Conservation (phyloP, 768 basidiomycete genomes). For the Suillus occidentalis region DNA sequence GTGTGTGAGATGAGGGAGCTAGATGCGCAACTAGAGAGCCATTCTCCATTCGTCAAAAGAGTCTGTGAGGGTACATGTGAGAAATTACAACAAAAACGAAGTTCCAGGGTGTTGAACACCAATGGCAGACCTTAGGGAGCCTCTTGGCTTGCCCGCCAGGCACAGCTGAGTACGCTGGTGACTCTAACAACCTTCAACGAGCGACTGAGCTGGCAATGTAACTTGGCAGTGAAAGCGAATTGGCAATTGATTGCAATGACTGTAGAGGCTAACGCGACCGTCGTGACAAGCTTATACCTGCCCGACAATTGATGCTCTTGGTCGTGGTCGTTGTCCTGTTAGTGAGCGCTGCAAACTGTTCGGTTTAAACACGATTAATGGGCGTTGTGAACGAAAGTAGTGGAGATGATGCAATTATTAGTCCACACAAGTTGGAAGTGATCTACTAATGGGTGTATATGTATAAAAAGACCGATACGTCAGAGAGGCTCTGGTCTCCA, state of each 20-base stretch:
- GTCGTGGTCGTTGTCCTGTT: background rate
- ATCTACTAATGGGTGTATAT: background rate
- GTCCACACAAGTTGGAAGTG: background rate
- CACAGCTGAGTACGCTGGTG: background rate
- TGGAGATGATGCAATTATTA: background rate
- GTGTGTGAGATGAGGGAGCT: conserved; percentile 3
- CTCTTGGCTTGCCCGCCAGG: conserved; percentile 2
- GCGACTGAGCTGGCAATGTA: background rate
- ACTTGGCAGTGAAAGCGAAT: background rate
- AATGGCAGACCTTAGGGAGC: background rate
- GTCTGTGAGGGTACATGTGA: background rate
- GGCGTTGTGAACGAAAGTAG: background rate
- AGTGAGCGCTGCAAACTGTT: background rate
- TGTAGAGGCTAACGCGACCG: background rate
- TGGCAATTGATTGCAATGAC: background rate
- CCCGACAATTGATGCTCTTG: background rate
- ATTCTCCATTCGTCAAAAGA: conserved; percentile 8
- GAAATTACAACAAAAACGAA: background rate
- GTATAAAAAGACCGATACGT: background rate
- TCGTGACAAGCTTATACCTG: background rate
- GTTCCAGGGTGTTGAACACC: background rate
- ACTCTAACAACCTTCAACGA: background rate
- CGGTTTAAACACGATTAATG: background rate
- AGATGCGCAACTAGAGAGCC: background rate
- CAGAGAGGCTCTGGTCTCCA: conserved; percentile 9